Percentiles rank a stretch among this genome's conserved stretches.
Evolutionary conservation across 1,284 basidiomycete species (phyloP).

Genomic region (Lentinula novae-zelandiae): DNA sequence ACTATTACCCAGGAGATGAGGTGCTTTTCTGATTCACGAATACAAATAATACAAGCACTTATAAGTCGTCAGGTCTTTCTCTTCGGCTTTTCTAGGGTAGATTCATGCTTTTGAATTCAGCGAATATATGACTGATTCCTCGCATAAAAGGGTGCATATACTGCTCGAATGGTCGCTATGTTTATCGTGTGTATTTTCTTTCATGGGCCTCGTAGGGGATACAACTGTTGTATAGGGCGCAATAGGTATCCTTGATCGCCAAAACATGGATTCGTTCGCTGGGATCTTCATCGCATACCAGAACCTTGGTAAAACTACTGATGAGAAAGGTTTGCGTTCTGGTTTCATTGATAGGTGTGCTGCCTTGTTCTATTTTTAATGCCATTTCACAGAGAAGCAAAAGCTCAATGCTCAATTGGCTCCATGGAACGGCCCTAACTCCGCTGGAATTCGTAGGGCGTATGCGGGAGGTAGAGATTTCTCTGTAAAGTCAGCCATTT

Average conservation of each 20-base stretch:
- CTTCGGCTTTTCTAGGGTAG: conserved; percentile 69
- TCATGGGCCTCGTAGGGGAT: neutral
- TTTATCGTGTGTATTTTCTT: conserved; percentile 44
- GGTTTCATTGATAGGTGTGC: too few species aligned
- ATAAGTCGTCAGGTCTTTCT: conserved; percentile 51
- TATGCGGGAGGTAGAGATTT: conserved; percentile 43
- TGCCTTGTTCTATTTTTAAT: too few species aligned
- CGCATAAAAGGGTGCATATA: conserved; percentile 57
- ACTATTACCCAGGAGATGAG: conserved; percentile 68
- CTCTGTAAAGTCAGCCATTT: conserved; percentile 51
- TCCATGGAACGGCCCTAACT: conserved; percentile 46
- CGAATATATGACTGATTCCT: neutral
- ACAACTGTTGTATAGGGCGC: conserved; percentile 37
- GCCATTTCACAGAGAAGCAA: conserved; percentile 34
- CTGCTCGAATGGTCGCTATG: conserved; percentile 65
- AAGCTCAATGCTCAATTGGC: conserved; percentile 39
- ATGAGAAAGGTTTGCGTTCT: conserved; percentile 35
- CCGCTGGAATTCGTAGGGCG: conserved; percentile 50
- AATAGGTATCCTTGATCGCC: conserved; percentile 62
- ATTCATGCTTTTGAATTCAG: neutral
- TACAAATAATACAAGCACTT: neutral
- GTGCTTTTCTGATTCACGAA: conserved; percentile 27
- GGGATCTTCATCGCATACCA: conserved; percentile 59
- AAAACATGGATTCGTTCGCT: conserved; percentile 66
- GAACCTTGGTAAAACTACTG: conserved; percentile 50